Evolutionary conservation across 169 alveolate species (phyloP).

Genomic region (Eimeria falciformis): DNA sequence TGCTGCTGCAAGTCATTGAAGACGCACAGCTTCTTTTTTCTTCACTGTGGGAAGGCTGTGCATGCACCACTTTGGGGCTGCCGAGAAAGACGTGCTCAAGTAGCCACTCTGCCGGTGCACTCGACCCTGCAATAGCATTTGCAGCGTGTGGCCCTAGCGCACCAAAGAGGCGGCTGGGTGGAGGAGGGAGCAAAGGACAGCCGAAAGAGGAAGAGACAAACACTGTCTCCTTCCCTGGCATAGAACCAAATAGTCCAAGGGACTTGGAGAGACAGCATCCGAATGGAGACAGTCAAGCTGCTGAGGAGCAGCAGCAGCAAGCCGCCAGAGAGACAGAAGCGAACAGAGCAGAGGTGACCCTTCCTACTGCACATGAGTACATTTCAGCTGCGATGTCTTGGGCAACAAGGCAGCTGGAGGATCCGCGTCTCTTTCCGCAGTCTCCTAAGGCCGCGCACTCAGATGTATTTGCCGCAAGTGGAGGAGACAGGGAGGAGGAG

Average conservation of each 20-base stretch:
- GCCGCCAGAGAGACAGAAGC: neutral
- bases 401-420: constrained; percentile 13
- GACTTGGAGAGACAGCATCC: too few relatives aligned
- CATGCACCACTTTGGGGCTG: constrained; percentile 1
- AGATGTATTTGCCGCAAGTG: neutral
- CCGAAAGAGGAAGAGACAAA: too few relatives aligned
- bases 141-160: neutral
- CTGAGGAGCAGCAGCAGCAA: neutral
- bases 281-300: too few relatives aligned
- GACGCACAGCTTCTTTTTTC: constrained; percentile 37
- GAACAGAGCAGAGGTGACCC: neutral
- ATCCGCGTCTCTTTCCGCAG: neutral
- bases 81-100: neutral
- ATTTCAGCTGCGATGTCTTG: constrained; percentile 45
- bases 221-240: too few relatives aligned
- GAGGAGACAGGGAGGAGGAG: neutral
- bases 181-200: too few relatives aligned
- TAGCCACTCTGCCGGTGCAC: neutral
- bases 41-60: constrained; percentile 27
- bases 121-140: neutral
- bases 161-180: neutral
- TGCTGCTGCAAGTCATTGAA: constrained; percentile 29
- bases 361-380: constrained; percentile 31
- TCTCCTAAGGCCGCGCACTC: neutral
- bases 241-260: too few relatives aligned